Evolutionary conservation across 345 rosid genomes (phyloP).

Genomic region (Bretschneidera sinensis): DNA sequence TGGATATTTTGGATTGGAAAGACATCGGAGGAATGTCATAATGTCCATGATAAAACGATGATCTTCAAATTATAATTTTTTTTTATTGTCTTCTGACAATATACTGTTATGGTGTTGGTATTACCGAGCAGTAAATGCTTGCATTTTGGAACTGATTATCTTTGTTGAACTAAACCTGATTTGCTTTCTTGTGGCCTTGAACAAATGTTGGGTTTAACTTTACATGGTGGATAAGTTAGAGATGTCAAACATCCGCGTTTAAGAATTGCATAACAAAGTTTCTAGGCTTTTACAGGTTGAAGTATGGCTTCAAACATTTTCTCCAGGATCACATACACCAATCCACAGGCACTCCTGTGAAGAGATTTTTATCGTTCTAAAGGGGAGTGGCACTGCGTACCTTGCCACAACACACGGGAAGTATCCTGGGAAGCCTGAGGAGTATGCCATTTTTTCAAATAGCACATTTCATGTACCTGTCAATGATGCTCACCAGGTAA

Average conservation of each 20-base stretch:
- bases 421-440: conserved; percentile 74
- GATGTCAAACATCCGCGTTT: too few species aligned
- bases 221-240: not conserved
- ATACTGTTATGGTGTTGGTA: not conserved
- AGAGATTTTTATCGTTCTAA: conserved; percentile 73
- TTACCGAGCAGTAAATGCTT: not conserved
- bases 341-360: conserved; percentile 95
- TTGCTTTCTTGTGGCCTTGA: not conserved
- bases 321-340: conserved; percentile 76
- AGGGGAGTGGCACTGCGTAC: conserved; percentile 70
- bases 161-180: too few species aligned
- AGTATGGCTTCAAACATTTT: conserved; percentile 87
- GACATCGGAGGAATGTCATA: not conserved
- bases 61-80: not conserved
- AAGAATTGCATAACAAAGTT: conserved; percentile 3
- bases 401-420: conserved; percentile 63
- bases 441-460: conserved; percentile 57
- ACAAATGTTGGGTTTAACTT: not conserved
- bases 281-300: conserved; percentile 49
- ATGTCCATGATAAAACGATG: not conserved
- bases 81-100: not conserved
- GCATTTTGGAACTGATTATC: not conserved
- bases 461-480: conserved; percentile 76
- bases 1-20: not conserved
- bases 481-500: conserved; percentile 92